Evolutionary conservation across 371 early-diverging fungal genomes (phyloP), one percentile per base, ranked within the genome.

Genomic region (Syncephalastrum contaminatum): DNA sequence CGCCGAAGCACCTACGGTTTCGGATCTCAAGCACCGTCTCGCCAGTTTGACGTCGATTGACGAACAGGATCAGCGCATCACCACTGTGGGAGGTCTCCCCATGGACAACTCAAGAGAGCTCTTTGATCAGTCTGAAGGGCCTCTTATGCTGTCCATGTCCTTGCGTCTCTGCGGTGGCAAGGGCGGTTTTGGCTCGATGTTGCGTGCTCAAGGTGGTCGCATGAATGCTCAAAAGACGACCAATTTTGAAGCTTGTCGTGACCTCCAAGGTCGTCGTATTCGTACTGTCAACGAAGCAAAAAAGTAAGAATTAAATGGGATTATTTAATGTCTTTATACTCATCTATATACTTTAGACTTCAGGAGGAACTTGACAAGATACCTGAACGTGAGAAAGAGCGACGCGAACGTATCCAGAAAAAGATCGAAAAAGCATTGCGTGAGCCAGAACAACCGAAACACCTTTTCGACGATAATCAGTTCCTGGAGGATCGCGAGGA

Each of bases 131-230:
- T 19, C 46, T 18, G 22, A 55, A 16, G 59, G 60, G 0, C 58
- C 62, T 15, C 55, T 66, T 19, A 65, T 59, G 16, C 60, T 78
- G 44, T 62, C 62, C 15, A 54, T 83, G 20, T 71, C 69, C 10
- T 58, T 77, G 53, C 63, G 81, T 3, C 54, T 88, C 18, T 30
- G 62, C 2, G 95, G 95, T 27, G 97, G 97, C 39, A 97, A 97
- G 61, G 98, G 98, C 51, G 98, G 98, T 20, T 97, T 98, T 69
- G 98, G 98, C 15, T 89, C 88, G 58, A 91, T 90, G 87, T 74
- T 98, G 60, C 87, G 97, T 66, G 93, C 96, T 0, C 95, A 95
- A 66, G 97, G 97, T 61, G 96, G 90, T 27, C 84, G 89, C 36
- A 95, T 94, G 94, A 84, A 92, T 49, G 84, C 90, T 10, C 87